These are phyloP conservation scores for Botryotinia narcissicola DNA, from an alignment of 2,329 filamentous ascomycete species.

Conservation along the genomic window DNA sequence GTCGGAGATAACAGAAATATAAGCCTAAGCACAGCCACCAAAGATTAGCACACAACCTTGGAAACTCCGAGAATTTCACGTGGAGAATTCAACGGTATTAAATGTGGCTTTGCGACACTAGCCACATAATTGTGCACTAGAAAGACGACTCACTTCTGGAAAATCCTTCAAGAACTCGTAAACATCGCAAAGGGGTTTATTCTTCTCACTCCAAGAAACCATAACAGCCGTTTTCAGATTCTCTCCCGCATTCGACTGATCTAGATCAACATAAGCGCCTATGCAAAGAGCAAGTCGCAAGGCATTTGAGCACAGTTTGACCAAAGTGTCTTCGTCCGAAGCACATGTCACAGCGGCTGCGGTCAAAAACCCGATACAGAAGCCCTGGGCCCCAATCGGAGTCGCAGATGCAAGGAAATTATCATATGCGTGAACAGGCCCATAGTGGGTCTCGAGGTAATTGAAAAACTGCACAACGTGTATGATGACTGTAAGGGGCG, in stretches of 20 bases:
- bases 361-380: constrained; percentile 27
- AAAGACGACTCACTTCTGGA: background rate
- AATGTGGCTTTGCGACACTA: background rate
- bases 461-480: constrained; percentile 4
- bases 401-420: background rate
- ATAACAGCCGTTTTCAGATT: background rate
- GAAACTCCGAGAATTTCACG: background rate
- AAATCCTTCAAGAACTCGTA: background rate
- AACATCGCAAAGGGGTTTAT: background rate
- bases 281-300: constrained; percentile 27
- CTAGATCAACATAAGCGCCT: constrained; percentile 29
- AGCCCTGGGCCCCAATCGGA: constrained; percentile 26
- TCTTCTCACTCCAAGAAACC: background rate
- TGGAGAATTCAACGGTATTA: background rate
- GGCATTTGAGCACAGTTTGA: constrained; percentile 8
- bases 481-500: constrained; percentile 4
- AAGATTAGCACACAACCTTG: background rate
- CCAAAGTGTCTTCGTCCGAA: constrained; percentile 22
- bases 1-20: background rate
- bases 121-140: background rate
- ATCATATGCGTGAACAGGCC: background rate
- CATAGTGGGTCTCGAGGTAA: background rate
- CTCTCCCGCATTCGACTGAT: constrained; percentile 5
- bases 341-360: constrained; percentile 25
- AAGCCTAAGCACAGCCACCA: background rate